phyloP scores from a whole-genome alignment of 2,329 filamentous ascomycete species.

The Colletotrichum sidae region DNA sequence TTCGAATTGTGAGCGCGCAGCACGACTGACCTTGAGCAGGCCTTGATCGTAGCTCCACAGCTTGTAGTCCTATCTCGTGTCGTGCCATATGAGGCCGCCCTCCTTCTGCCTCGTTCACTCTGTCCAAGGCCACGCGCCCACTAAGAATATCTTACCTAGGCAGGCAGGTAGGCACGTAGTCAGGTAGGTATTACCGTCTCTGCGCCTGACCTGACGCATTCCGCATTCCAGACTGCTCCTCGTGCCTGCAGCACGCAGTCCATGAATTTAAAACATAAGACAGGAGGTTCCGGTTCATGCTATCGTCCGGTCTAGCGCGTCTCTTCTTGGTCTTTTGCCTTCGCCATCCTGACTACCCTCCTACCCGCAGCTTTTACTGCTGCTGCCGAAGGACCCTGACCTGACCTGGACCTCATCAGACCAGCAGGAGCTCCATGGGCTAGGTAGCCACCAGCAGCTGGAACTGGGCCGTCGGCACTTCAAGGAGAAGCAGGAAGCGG shows the following conservation, averaged over 20 bases:
- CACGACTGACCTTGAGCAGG: background rate
- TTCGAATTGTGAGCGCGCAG: background rate
- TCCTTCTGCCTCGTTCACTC: too few relatives aligned
- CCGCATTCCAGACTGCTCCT: slow-evolving; percentile 31
- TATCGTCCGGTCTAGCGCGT: slow-evolving; percentile 17
- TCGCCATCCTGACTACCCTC: slow-evolving; percentile 2
- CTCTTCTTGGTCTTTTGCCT: background rate
- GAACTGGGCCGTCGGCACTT: slow-evolving; percentile 17
- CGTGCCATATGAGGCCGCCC: background rate
- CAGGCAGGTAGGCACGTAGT: background rate
- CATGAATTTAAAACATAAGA: slow-evolving; percentile 26
- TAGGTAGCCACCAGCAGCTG: too few relatives aligned
- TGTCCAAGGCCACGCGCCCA: too few relatives aligned
- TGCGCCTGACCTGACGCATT: slow-evolving; percentile 10
- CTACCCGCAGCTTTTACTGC: background rate
- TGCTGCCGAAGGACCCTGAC: background rate
- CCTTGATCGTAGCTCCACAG: slow-evolving; percentile 16
- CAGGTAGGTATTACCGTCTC: background rate
- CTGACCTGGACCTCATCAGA: background rate
- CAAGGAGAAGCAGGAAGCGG: background rate
- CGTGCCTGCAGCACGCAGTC: slow-evolving; percentile 29
- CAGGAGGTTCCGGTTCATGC: slow-evolving; percentile 32
- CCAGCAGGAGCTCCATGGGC: background rate
- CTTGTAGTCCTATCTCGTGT: slow-evolving; percentile 2
- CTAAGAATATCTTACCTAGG: too few relatives aligned